These are phyloP conservation scores for Macrolepiota dolichaula DNA, from an alignment of 768 basidiomycete genomes.

Conservation along the genomic window DNA sequence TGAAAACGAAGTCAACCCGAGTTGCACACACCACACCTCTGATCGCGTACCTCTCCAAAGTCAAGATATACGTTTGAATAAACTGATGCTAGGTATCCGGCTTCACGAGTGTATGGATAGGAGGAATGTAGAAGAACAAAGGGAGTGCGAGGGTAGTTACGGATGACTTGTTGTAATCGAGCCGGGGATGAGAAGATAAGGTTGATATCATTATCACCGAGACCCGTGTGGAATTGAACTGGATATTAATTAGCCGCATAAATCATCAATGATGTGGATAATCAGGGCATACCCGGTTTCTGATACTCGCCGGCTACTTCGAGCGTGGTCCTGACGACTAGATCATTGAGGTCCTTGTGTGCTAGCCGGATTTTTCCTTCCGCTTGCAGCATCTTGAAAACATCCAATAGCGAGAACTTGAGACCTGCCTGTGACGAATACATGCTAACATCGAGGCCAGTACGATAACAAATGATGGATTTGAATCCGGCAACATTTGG, in stretches of 20 bases:
- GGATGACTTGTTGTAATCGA: constrained; percentile 65
- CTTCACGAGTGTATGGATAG: constrained; percentile 79
- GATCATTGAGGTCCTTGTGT: constrained; percentile 65
- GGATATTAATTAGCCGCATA: not conserved
- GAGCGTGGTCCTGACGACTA: constrained; percentile 54
- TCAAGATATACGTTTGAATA: constrained; percentile 77
- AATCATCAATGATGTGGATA: not conserved
- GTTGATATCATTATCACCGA: constrained; percentile 72
- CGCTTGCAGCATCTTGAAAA: constrained; percentile 31
- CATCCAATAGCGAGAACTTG: constrained; percentile 27
- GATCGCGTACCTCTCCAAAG: constrained; percentile 59
- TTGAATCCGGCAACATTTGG: constrained; percentile 65
- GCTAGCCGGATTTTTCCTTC: constrained; percentile 46
- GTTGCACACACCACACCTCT: not conserved
- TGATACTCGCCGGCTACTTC: constrained; percentile 44
- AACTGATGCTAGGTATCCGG: constrained; percentile 70
- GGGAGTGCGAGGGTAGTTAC: constrained; percentile 52
- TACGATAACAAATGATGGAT: constrained; percentile 75
- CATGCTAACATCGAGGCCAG: constrained; percentile 56
- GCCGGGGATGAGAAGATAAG: constrained; percentile 59
- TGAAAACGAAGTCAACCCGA: constrained; percentile 14
- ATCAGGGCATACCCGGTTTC: constrained; percentile 53
- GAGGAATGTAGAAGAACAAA: constrained; percentile 72
- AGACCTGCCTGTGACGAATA: constrained; percentile 22
- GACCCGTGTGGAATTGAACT: constrained; percentile 87